Evolutionary conservation across 495 filamentous ascomycete species (phyloP), one percentile per base, ranked within the genome.

Genomic region (Lasiosphaeria ovina): DNA sequence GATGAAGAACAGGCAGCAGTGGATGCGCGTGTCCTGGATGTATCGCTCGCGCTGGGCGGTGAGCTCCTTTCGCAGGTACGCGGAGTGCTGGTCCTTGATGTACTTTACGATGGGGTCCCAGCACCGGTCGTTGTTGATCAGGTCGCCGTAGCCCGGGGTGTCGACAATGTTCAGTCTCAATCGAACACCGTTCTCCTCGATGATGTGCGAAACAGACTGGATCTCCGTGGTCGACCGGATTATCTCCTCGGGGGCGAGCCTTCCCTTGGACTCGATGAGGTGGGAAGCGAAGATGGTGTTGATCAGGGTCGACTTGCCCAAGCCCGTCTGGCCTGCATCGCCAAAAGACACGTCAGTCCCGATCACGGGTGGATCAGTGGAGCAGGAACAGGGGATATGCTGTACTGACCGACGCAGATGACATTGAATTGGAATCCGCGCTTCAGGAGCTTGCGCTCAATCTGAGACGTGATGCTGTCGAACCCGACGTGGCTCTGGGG

Each of bases 271-370:
- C 74, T 99, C 94, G 78, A 99, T 96, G 71, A 99, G 85, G 83
- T 99, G 94, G 63, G 94, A 97, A 64, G 94, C 95, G 80, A 99
- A 99, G 84, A 99, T 98, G 76, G 94, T 99, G 84, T 99, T 99
- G 82, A 99, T 96, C 68, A 99, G 79, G 51, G 94, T 99, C 34
- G 93, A 97, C 80, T 99, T 99, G 75, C 94, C 94, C 62, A 99
- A 87, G 65, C 94, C 94, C 66, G 94, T 99, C 82, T 99, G 94
- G 66, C 94, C 94, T 98, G 73, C 44, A 47, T 7, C 61, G 62
- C 52, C 31, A 64, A 69, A 69, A 66, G 59, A 73, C 67, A 70
- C 64, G 71, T 80, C 67, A 80, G 72, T 62, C 68, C 59, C 51
- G 59, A 57, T 59, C 58, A 49, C 44, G 67, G 38, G 17, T 54